A percentile compares a stretch with the other conserved stretches of the same genome.
These are phyloP conservation scores for Emmonsiellopsis sp. DNA, from an alignment of 2,329 filamentous ascomycete genomes.

Conservation along the genomic window DNA sequence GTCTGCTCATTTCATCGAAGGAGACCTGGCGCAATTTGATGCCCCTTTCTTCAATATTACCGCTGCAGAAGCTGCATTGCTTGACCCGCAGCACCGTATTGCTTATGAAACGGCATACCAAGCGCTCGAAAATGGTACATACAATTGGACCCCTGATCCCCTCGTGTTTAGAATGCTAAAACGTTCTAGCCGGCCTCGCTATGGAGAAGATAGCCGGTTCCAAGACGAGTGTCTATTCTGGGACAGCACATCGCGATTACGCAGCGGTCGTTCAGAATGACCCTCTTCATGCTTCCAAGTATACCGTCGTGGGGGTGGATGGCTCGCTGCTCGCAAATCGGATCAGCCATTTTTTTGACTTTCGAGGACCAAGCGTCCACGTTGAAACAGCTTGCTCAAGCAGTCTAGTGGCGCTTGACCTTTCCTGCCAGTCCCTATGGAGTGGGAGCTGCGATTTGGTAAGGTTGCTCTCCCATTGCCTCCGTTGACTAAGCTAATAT, in stretches of 20 bases:
- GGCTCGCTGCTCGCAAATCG: slow-evolving; percentile 18
- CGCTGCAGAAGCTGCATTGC: slow-evolving; percentile 8
- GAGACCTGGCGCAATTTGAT: slow-evolving; percentile 11
- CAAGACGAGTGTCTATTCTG: slow-evolving; percentile 10
- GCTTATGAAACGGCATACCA: slow-evolving; percentile 12
- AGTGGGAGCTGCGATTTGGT: slow-evolving; percentile 10
- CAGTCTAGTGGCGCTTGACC: slow-evolving; percentile 19
- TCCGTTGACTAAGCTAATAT: slow-evolving; percentile 2
- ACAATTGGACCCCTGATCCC: background rate
- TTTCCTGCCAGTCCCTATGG: slow-evolving; percentile 18
- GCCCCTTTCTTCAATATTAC: slow-evolving; percentile 11
- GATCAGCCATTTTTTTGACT: slow-evolving; percentile 20
- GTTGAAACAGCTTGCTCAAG: slow-evolving; percentile 22
- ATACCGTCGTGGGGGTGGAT: slow-evolving; percentile 14
- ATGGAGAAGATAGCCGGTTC: slow-evolving; percentile 9
- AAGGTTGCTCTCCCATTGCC: slow-evolving; percentile 3
- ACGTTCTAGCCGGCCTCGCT: slow-evolving; percentile 8
- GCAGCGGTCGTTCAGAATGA: slow-evolving; percentile 1
- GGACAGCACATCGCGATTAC: slow-evolving; percentile 11
- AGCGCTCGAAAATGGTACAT: slow-evolving; percentile 11
- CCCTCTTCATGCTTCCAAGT: background rate
- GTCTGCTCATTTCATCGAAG: slow-evolving; percentile 8
- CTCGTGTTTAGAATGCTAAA: background rate
- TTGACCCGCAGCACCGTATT: slow-evolving; percentile 17
- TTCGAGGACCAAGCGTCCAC: slow-evolving; percentile 19